Evolutionary conservation across 768 basidiomycete species (phyloP), one percentile per base, ranked within the genome.

Genomic region (Auriculariales sp.): DNA sequence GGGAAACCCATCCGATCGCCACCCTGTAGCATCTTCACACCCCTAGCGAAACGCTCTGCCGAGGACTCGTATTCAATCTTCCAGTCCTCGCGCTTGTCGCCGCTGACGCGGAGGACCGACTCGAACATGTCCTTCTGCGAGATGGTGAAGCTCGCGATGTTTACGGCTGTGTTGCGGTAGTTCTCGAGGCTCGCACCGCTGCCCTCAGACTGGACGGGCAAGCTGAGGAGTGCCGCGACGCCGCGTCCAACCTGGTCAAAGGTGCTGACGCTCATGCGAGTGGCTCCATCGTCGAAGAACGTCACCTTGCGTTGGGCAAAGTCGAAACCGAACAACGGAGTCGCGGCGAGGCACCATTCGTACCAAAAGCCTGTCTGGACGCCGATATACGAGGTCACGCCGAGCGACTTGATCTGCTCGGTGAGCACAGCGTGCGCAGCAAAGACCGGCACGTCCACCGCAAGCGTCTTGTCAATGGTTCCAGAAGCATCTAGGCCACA

Each of bases 171-270:
- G n/a, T n/a, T n/a, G n/a, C n/a, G n/a, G n/a, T n/a, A n/a, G n/a
- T n/a, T n/a, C n/a, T n/a, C n/a, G 0, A 36, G 0, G 10, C n/a
- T 22, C 1, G 35, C n/a, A 1, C n/a, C 0, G 6, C 0, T 36
- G 35, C 22, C 35, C n/a, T 15, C 6, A 6, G 7, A 15, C n/a
- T 36, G n/a, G 5, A n/a, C 35, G 10, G 35, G 35, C 5, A 36
- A 22, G 4, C 35, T 36, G 10, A 36, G 35, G 15, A 36, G 22
- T 22, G 35, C 35, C 7, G 35, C 35, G 35, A 36, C n/a, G n/a
- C n/a, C 35, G 35, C 35, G 35, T 6, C 35, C 35, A 22, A 15
- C n/a, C 35, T 36, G 35, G 10, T 9, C 10, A 15, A 15, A 36
- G 7, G 35, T 36, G 15, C 10, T 36, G 10, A 22, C 6, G 10